Base-by-base conservation (phyloP, 306 rosid species). In the Albizia julibrissin region DNA sequence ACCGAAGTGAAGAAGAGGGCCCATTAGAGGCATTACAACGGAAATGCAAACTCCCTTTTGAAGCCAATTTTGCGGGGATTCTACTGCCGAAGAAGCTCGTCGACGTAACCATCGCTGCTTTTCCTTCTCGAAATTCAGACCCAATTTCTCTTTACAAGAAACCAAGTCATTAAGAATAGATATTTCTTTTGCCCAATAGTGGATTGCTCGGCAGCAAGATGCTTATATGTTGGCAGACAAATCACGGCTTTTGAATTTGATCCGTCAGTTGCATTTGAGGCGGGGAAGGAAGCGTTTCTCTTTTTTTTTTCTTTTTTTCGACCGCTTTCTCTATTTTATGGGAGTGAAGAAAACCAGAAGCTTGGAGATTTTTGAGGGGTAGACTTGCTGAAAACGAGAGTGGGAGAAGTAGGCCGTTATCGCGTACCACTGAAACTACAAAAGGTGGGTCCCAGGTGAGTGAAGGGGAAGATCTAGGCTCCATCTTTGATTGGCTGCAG, bases 181-280 rank as follows among this genome's bases (percentile, higher is more conserved):
- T 13, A 8, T 42, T 66, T 29, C 31, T 66, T 18, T 52, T 52
- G 4, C 1, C 6, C 9, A 26, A 16, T 33, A 33, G 76, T 24
- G 26, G 76, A 71, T 71, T 46, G 59, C 39, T 8, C 65, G 31
- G 67, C 37, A 26, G 61, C 22, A 49, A 42, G 27, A 61, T 40
- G 52, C 72, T 71, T 64, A 66, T 52, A 44, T 56, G 34, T 5
- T 11, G 43, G 68, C 14, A 10, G 62, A 49, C 62, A 73, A 72
- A 62, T 39, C 37, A 61, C 69, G 82, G 84, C 33, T 80, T 81
- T 81, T 68, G 37, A 88, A 84, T 66, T 59, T 62, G 85, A 86
- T 75, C 85, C 88, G 77, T 87, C 73, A 78, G 68, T 46, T 69
- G 85, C 74, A 71, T 84, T 83, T 85, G 89, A 82, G 85, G 86